Evolutionary conservation across 1,284 basidiomycete species (phyloP), one percentile per base, ranked within the genome.

Genomic region (Peniophora sp.): DNA sequence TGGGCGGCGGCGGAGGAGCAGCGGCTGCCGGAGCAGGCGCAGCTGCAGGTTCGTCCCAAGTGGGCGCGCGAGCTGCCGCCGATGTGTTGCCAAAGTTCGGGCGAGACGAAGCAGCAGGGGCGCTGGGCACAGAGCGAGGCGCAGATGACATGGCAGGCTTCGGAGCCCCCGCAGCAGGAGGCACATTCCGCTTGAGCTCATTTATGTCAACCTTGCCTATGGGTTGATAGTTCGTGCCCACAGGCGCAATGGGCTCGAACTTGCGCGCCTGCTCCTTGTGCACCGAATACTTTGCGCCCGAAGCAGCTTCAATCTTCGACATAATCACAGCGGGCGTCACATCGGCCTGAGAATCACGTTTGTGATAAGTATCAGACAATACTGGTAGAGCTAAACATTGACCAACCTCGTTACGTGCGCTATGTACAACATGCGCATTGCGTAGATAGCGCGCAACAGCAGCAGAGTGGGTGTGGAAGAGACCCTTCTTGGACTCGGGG

Each of bases 381-480:
- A 52, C 25, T 36, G 34, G n/a, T 10, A 36, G 23, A 2, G 45
- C 49, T 20, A 27, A 22, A 45, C 48, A 41, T 49, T 35, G 49
- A 52, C 78, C 49, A 41, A 89, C 91, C 71, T 98, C 94, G 57
- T 90, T 90, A 50, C 96, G 81, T 8, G 96, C 96, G 61, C 81
- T 92, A 68, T 98, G 83, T 48, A 92, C 89, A 53, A 99, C 85
- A 65, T 98, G 96, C 0, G 89, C 78, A 32, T 88, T 89, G 38
- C 84, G 84, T 41, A 98, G 74, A 66, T 89, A 95, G 57, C 77
- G 82, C 48, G 88, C 81, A 3, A 98, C 91, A 1, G 90, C 80
- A 48, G 80, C 79, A 16, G 92, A 83, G 65, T 97, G 94, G 6
- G 85, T 87, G 62, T 90, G 85, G 71, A 97, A 98, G 24, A 97